Base-by-base conservation (phyloP, 805 yeast genomes). In the Sugiyamaella valdiviana region DNA sequence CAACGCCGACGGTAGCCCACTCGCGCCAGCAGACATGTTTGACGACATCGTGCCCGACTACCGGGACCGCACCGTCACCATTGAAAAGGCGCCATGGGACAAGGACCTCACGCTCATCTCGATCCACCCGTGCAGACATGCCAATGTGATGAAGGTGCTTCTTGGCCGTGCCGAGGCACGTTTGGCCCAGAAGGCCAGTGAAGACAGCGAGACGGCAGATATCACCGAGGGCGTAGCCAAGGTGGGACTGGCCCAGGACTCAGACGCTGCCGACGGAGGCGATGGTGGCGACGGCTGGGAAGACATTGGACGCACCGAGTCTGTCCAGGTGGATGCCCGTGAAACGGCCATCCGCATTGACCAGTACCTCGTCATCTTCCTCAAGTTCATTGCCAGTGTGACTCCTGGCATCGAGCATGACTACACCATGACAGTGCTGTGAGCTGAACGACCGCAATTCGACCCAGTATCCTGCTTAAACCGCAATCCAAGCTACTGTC, bases 371-470 rank as follows among this genome's bases (percentile, higher is more conserved):
- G 75, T 93, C 35, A 83, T 91, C 14, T 93, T 93, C 64, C 74
- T 93, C 60, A 93, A 93, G 68, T 93, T 93, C 62, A 91, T 93
- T 42, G 85, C 97, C 6, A 87, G 97, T 69, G 98, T 93, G 6
- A 90, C 96, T 1, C 99, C 99, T 0, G 96, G 97, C 15, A 90
- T 93, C 49, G 96, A 91, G 68, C 95, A 91, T 66, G 99, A 93
- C 60, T 89, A 89, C 63, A 93, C 99, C n/a, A 93, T 91, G 97
- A 90, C 89, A 64, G 97, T 95, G 1, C 78, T 68, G 32, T 68
- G 49, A 39, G 15, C 15, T 3, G 7, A 6, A n/a, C n/a, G n/a
- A n/a, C n/a, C n/a, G n/a, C n/a, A n/a, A n/a, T n/a, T n/a, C n/a
- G n/a, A n/a, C n/a, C n/a, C n/a, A n/a, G n/a, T n/a, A n/a, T n/a